These are phyloP conservation scores for Penicillium glabrum DNA, from an alignment of 2,329 filamentous ascomycete species.

Conservation along the genomic window DNA sequence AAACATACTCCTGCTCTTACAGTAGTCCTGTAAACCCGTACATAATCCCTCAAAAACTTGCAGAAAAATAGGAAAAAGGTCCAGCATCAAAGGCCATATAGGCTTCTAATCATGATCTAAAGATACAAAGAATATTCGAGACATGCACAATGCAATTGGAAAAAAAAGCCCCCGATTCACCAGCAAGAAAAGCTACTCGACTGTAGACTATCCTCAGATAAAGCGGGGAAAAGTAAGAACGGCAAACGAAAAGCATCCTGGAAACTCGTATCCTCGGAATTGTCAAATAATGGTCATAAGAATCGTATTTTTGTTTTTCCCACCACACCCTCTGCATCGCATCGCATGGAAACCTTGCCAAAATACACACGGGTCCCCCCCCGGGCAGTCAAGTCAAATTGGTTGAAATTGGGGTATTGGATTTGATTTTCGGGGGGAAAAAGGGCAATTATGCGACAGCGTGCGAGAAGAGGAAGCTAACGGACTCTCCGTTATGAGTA, in stretches of 20 bases:
- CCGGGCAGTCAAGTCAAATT: background rate
- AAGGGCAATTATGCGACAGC: slow-evolving; percentile 36
- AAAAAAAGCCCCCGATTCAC: background rate
- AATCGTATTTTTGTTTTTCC: slow-evolving; percentile 26
- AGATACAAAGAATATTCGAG: background rate
- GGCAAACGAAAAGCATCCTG: background rate
- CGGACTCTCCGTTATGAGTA: slow-evolving; percentile 53
- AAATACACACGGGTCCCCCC: slow-evolving; percentile 4
- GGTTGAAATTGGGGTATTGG: slow-evolving; percentile 4
- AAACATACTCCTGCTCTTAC: background rate
- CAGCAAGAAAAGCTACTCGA: background rate
- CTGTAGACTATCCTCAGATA: background rate
- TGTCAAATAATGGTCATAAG: slow-evolving; percentile 16
- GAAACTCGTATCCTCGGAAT: slow-evolving; percentile 5
- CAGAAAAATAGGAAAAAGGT: background rate
- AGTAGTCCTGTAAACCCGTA: background rate
- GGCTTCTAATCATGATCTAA: slow-evolving; percentile 2
- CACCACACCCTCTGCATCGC: slow-evolving; percentile 18
- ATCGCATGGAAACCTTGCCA: slow-evolving; percentile 1
- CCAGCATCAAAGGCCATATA: slow-evolving; percentile 5
- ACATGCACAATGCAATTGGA: background rate
- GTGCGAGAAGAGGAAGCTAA: slow-evolving; percentile 53
- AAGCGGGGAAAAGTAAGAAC: slow-evolving; percentile 1
- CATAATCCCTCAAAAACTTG: background rate
- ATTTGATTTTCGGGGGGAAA: background rate